These are phyloP conservation scores for Penicillium pancosmium DNA, from an alignment of 495 filamentous ascomycete species.

Conservation along the genomic window DNA sequence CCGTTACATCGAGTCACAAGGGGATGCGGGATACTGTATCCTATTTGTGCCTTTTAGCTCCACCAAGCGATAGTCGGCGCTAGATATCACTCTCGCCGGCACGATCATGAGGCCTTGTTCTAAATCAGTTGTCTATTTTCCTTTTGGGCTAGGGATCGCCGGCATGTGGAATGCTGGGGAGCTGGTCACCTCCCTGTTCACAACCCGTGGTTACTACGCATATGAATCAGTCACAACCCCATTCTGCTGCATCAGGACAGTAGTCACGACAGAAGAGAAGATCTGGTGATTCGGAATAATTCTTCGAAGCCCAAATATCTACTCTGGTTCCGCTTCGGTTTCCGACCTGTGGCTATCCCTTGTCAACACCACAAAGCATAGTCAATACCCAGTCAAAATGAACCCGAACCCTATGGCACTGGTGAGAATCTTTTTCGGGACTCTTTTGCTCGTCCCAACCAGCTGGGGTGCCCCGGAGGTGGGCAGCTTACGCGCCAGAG, in stretches of 20 bases:
- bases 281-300: neutral
- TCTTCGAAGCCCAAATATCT: neutral
- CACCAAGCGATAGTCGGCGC: neutral
- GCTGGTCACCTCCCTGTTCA: slow-evolving; percentile 12
- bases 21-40: neutral
- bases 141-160: slow-evolving; percentile 22
- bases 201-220: slow-evolving; percentile 5
- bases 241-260: neutral
- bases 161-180: slow-evolving; percentile 25
- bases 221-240: slow-evolving; percentile 12
- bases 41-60: neutral
- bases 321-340: neutral
- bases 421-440: slow-evolving; percentile 12
- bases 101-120: slow-evolving; percentile 20
- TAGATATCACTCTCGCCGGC: slow-evolving; percentile 6
- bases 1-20: slow-evolving; percentile 29
- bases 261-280: neutral
- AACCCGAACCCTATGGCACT: neutral
- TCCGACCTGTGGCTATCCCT: neutral
- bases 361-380: neutral
- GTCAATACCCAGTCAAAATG: neutral
- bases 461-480: slow-evolving; percentile 3
- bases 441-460: slow-evolving; percentile 18
- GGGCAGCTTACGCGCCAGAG: slow-evolving; percentile 2
- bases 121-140: slow-evolving; percentile 10